phyloP scores from a whole-genome alignment of 768 basidiomycete genomes.

The Solioccasus polychromus region DNA sequence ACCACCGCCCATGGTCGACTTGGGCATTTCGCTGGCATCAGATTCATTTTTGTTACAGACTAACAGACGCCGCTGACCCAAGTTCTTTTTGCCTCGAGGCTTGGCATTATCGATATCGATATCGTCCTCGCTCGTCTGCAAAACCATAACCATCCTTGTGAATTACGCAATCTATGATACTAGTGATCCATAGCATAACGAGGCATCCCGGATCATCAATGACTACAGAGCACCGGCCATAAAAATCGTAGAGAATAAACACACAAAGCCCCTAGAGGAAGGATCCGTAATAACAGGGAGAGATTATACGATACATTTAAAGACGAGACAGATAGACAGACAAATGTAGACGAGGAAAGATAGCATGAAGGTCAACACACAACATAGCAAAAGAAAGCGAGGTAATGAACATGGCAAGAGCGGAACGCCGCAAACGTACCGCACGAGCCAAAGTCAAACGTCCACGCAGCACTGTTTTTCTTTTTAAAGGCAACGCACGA shows the following conservation, averaged over 20 bases:
- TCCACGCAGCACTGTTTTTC: neutral
- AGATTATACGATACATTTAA: conserved; percentile 1
- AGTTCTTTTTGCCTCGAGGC: conserved; percentile 17
- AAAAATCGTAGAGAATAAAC: neutral
- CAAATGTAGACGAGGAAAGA: neutral
- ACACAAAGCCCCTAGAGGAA: neutral
- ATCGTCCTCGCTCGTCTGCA: no score
- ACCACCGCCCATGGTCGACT: neutral
- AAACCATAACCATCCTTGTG: neutral
- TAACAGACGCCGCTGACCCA: no score
- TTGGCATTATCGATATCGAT: no score
- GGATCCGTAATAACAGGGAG: neutral
- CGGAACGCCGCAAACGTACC: no score
- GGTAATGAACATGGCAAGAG: neutral
- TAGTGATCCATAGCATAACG: neutral
- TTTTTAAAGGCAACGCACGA: neutral
- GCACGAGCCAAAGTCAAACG: no score
- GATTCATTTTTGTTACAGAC: no score
- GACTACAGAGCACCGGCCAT: neutral
- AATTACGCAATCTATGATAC: neutral
- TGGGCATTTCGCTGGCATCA: no score
- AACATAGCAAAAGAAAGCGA: neutral
- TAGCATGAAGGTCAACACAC: neutral
- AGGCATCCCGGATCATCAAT: neutral
- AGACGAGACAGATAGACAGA: neutral